phyloP scores from a whole-genome alignment of 352 stramenopile species.

The Elongisporangium prolatum region DNA sequence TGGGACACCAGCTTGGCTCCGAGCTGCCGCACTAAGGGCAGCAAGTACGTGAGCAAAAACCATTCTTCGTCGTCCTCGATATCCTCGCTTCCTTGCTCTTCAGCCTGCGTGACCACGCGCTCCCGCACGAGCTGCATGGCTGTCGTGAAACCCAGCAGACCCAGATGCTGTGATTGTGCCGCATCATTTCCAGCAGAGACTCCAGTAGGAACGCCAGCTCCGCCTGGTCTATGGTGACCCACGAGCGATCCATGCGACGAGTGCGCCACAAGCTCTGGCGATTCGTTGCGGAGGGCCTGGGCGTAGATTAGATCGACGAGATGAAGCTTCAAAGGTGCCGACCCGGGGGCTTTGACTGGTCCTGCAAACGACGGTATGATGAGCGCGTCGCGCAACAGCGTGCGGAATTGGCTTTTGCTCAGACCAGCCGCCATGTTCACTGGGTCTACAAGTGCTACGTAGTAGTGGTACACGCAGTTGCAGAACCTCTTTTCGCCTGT shows the following conservation, averaged over 20 bases:
- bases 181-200: too few species aligned
- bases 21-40: constrained; percentile 42
- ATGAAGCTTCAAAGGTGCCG: constrained; percentile 59
- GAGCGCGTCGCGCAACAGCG: constrained; percentile 42
- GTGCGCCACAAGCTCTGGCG: constrained; percentile 19
- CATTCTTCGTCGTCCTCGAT: constrained; percentile 66
- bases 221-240: constrained; percentile 24
- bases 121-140: constrained; percentile 60
- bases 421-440: constrained; percentile 34
- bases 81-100: constrained; percentile 29
- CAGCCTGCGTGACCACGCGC: constrained; percentile 35
- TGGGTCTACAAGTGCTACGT: constrained; percentile 48
- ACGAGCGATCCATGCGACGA: constrained; percentile 17
- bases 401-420: constrained; percentile 65
- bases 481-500: constrained; percentile 56
- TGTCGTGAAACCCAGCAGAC: constrained; percentile 36
- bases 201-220: too few species aligned
- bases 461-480: constrained; percentile 69
- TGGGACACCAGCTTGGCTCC: constrained; percentile 37
- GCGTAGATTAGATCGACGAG: constrained; percentile 61
- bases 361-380: constrained; percentile 21
- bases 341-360: too few species aligned
- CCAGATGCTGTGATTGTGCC: constrained; percentile 40
- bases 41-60: constrained; percentile 52
- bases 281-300: constrained; percentile 34